A percentile compares a stretch with the other conserved stretches of the same genome.
Conservation (phyloP, 148 eudicot genomes). For the Camellia lanceoleosa region DNA sequence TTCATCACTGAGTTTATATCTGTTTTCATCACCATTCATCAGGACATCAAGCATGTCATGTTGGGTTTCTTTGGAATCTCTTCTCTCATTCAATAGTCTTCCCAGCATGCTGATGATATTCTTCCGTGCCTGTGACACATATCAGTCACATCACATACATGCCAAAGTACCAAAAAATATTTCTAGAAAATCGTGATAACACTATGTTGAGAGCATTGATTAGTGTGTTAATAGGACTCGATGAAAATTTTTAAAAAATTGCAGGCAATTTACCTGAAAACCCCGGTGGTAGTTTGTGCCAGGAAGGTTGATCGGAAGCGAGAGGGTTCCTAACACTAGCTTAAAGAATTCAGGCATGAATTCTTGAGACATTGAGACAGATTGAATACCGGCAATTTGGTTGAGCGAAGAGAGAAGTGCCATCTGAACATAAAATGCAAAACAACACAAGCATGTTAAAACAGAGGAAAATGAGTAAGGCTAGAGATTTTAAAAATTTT, state of each 20-base stretch:
- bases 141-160: neutral
- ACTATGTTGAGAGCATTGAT: too few species aligned
- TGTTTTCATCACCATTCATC: slow-evolving; percentile 55
- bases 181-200: too few species aligned
- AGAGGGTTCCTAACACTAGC: slow-evolving; percentile 77
- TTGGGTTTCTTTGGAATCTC: slow-evolving; percentile 38
- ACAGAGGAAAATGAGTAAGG: slow-evolving; percentile 16
- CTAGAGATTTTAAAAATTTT: too few species aligned
- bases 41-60: slow-evolving; percentile 70
- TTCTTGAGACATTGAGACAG: slow-evolving; percentile 41
- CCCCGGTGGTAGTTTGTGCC: slow-evolving; percentile 74
- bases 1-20: slow-evolving; percentile 69
- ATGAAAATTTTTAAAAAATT: neutral
- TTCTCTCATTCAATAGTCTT: slow-evolving; percentile 61
- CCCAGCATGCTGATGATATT: slow-evolving; percentile 53
- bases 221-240: too few species aligned
- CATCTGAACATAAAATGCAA: slow-evolving; percentile 48
- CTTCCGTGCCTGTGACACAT: slow-evolving; percentile 69
- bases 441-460: neutral
- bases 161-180: neutral
- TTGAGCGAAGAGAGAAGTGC: slow-evolving; percentile 72
- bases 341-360: slow-evolving; percentile 86
- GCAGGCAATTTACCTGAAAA: slow-evolving; percentile 50
- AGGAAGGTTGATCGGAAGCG: slow-evolving; percentile 86
- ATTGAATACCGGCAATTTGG: slow-evolving; percentile 68